Evolutionary conservation across 495 filamentous ascomycete species (phyloP), one percentile per base, ranked within the genome.

Genomic region (Bombardia bombarda): DNA sequence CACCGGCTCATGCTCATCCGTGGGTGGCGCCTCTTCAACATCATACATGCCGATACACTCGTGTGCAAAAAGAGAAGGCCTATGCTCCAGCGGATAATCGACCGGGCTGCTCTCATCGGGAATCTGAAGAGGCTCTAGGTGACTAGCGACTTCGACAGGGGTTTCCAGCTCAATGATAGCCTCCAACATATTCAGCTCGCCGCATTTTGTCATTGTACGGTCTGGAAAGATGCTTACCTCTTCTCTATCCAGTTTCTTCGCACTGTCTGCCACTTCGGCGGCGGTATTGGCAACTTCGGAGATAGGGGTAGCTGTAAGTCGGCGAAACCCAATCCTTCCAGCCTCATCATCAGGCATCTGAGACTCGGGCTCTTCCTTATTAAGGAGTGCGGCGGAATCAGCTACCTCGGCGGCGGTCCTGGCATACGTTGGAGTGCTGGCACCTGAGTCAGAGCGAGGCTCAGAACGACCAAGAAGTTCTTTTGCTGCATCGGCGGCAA

Each of bases 251-350:
- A 62, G 52, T 9, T 43, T 37, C 47, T 62, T 53, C 6, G 70
- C 69, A 19, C 58, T 62, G 34, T 73, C 67, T 19, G 69, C 64
- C n/a, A 70, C 69, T 45, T 77, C 70, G 10, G 67, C 66, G 6
- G 72, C 66, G 6, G 58, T 64, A 20, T 53, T 57, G 14, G 66
- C 65, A 26, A 66, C 51, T 23, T 74, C 56, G 12, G 56, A 38
- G 39, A 68, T 66, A 19, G 55, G 62, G 26, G 59, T 61, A 7
- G 51, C 42, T 2, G 59, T 60, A 36, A 58, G 42, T 13, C 57
- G 53, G 39, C 58, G 48, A 30, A 45, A 45, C 14, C 56, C 61
- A 47, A 53, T 55, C 20, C 50, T 47, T 18, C 56, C 56, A 24
- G 52, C 55, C 24, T 53, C 52, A 3, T 37, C 55, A 32, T 65